Evolutionary conservation across 2,329 filamentous ascomycete species (phyloP), one percentile per base, ranked within the genome.

Genomic region (Coniochaeta sp.): DNA sequence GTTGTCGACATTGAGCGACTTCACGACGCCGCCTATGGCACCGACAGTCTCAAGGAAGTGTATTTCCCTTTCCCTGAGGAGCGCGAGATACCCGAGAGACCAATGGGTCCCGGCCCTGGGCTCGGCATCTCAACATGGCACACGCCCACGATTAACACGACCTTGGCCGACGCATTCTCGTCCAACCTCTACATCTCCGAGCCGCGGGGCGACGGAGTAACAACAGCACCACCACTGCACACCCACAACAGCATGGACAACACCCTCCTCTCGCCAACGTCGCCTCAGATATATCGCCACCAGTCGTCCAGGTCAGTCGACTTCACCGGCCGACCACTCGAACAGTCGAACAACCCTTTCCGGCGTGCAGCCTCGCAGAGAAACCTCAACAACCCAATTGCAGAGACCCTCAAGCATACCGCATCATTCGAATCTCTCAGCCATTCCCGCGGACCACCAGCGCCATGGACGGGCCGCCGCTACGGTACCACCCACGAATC

Each of bases 361-460:
- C 54, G 54, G 12, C 54, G 54, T 17, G 54, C 54, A 16, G 54
- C 54, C n/a, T 56, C 54, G 1, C 54, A 56, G 34, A 14, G 54
- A 3, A 56, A 38, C 54, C 54, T 56, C 54, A 56, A 56, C 54
- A 56, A 56, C 34, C 54, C 28, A n/a, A n/a, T 56, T 17, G 16
- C 34, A 14, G 30, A 56, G 17, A 22, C 30, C n/a, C 54, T 56
- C 30, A 34, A 24, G 30, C 54, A 56, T n/a, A 24, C 34, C n/a
- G 30, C 54, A 7, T 56, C 54, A 2, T 56, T 56, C 26, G 54
- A 36, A 36, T 19, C 54, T 32, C 28, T 38, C n/a, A 24, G n/a
- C 16, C 30, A 14, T 14, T 10, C 19, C n/a, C 16, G 19, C 30
- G 54, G 28, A 30, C 54, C 54, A 56, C 54, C 54, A 24, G 19